Percentiles rank a stretch among this genome's conserved stretches.
Conservation (phyloP, 169 alveolate species). For the Plasmodium gaboni region DNA sequence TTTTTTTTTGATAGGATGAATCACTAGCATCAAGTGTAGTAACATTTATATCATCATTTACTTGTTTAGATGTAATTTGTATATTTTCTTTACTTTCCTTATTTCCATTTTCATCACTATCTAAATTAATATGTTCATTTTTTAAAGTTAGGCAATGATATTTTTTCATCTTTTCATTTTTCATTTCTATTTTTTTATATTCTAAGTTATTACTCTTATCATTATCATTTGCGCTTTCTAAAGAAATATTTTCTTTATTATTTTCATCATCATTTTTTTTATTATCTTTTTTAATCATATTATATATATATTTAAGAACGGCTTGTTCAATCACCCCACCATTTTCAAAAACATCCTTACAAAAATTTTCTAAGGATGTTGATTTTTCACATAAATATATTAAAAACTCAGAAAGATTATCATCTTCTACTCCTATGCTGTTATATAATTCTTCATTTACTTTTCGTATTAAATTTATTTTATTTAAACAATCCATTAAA, state of each 20-base stretch:
- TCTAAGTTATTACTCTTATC: not conserved
- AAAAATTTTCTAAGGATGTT: conserved; percentile 48
- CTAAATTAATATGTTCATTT: conserved; percentile 11
- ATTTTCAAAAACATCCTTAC: conserved; percentile 68
- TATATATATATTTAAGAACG: conserved; percentile 41
- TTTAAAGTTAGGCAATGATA: conserved; percentile 35
- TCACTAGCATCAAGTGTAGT: not conserved
- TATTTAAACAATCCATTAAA: conserved; percentile 50
- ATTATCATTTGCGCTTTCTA: not conserved
- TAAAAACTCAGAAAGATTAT: conserved; percentile 33
- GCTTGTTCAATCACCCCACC: conserved; percentile 65
- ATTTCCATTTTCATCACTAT: not conserved
- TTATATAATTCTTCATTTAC: conserved; percentile 41
- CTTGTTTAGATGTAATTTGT: no score
- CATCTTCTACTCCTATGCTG: conserved; percentile 58
- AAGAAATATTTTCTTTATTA: conserved; percentile 5
- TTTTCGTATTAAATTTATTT: conserved; percentile 45
- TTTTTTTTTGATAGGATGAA: not conserved
- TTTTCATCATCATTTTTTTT: not conserved
- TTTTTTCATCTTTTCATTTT: conserved; percentile 62
- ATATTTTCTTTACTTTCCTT: not conserved
- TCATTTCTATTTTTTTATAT: conserved; percentile 31
- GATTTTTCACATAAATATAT: conserved; percentile 54
- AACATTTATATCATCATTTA: not conserved
- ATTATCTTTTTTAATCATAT: conserved; percentile 6